A percentile compares a stretch with the other conserved stretches of the same genome.
These are phyloP conservation scores for Kodamaea ohmeri DNA, from an alignment of 1,139 yeast genomes.

Conservation along the genomic window DNA sequence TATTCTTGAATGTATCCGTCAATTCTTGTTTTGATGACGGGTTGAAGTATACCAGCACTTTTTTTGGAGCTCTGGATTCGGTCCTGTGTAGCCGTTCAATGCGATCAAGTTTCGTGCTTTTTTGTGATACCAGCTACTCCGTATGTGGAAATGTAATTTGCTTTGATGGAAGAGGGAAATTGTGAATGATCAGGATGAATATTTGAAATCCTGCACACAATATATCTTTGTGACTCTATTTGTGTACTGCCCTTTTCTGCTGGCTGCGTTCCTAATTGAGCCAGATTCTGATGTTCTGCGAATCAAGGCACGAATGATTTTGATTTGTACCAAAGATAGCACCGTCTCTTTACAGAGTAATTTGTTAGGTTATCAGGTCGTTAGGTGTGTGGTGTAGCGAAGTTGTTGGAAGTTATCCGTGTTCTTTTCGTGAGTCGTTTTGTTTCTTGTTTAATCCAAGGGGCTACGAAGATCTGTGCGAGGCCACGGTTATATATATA, in stretches of 20 bases:
- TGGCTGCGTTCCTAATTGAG: slow-evolving; percentile 11
- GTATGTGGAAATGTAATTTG: slow-evolving; percentile 3
- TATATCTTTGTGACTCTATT: slow-evolving; percentile 9
- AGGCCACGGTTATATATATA: slow-evolving; percentile 2
- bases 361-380: neutral
- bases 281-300: neutral
- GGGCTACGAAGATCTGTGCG: neutral
- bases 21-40: too few relatives aligned
- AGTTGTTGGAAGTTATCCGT: neutral
- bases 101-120: neutral
- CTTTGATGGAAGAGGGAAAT: slow-evolving; percentile 4
- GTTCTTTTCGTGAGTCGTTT: neutral
- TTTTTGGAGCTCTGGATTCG: neutral
- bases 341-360: neutral
- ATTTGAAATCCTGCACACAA: slow-evolving; percentile 5
- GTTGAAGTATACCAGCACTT: too few relatives aligned
- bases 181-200: slow-evolving; percentile 10
- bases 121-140: slow-evolving; percentile 5
- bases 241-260: slow-evolving; percentile 9
- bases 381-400: neutral
- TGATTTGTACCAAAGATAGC: neutral
- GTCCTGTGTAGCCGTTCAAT: slow-evolving; percentile 1
- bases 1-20: neutral
- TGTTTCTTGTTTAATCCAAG: neutral
- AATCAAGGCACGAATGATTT: neutral